Base-by-base conservation (phyloP, 257 asterid genomes). In the Plantago major region DNA sequence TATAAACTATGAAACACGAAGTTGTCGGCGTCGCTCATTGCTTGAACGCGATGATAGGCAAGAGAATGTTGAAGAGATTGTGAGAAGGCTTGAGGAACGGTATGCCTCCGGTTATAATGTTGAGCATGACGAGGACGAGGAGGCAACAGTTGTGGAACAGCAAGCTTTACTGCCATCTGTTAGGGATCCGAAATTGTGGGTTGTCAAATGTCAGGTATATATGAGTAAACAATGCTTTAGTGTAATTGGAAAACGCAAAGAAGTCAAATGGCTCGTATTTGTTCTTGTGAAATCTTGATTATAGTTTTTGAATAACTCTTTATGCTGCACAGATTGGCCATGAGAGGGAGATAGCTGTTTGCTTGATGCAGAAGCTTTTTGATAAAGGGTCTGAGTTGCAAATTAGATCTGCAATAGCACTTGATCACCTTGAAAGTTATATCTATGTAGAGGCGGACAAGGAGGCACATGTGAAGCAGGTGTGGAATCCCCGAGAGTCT, bases 171-270 rank as follows among this genome's bases (percentile, higher is more conserved):
- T 93, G 52, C 99, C 99, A 19, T 93, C 99, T 55, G 88, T 93
- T 52, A 80, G 97, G 82, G 99, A 93, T 68, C 96, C 99, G 33
- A 89, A 89, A 76, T 71, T 93, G 69, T 93, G 96, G 96, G 85
- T 93, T 94, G 97, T 93, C 71, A 93, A 89, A 79, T 93, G 99
- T 68, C 92, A 92, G 86, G 99, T 93, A n/a, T n/a, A n/a, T n/a
- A 89, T 67, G 96, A 55, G 64, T 48, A 63, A 64, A 30, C 51
- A 51, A 17, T 26, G 42, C 16, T 63, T 48, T 53, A 43, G 62
- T 38, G 0, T 58, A n/a, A 7, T 26, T 16, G 4, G 16, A 11
- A 42, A 33, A 30, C 3, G 5, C 3, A 30, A 30, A 30, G 37
- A 5, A 30, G 37, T 30, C 5, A 3, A 33, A 4, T 33, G 40